Conservation (phyloP, 148 eudicot species). For the Vaccinium darrowii region DNA sequence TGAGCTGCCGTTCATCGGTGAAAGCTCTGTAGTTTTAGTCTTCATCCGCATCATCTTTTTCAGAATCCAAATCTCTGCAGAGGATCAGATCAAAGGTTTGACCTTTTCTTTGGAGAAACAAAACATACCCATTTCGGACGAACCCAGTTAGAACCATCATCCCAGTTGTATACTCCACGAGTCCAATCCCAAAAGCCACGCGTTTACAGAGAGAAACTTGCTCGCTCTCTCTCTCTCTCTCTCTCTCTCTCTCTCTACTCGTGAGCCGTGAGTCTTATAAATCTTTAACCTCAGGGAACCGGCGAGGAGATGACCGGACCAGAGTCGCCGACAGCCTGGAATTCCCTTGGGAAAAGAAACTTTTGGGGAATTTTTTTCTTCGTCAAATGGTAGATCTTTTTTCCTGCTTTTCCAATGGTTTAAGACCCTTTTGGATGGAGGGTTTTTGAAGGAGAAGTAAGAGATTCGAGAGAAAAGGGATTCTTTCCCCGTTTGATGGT, state of each 20-base stretch:
- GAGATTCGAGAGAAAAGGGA: no score
- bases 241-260: neutral
- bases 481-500: no score
- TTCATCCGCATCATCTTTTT: constrained; percentile 76
- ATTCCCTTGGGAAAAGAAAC: neutral
- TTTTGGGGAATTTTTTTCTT: neutral
- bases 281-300: neutral
- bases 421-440: no score
- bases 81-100: constrained; percentile 13
- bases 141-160: neutral
- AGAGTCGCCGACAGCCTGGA: neutral
- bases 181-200: neutral
- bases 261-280: constrained; percentile 4
- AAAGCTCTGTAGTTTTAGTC: constrained; percentile 45
- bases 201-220: constrained; percentile 15
- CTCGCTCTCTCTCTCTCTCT: no score
- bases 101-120: neutral
- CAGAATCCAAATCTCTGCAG: neutral
- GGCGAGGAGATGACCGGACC: neutral
- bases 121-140: neutral
- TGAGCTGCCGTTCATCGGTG: constrained; percentile 27
- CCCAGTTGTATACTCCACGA: constrained; percentile 4
- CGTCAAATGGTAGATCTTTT: constrained; percentile 10
- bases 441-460: no score
- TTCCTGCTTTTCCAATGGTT: neutral